These are phyloP conservation scores for Trametopsis cervina DNA, from an alignment of 768 basidiomycete genomes.

Conservation along the genomic window DNA sequence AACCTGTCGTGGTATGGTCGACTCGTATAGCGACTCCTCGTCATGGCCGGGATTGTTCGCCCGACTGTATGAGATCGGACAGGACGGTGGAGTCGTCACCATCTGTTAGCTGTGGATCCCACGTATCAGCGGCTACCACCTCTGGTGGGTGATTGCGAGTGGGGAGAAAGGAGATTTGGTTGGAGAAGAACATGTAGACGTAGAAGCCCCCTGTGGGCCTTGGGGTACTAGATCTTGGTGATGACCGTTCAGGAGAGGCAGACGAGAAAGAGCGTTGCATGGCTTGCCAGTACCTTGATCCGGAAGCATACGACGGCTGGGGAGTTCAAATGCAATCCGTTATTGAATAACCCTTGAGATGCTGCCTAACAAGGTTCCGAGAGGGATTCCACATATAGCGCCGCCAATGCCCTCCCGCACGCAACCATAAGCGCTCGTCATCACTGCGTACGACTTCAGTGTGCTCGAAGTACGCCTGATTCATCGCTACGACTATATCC, in stretches of 20 bases:
- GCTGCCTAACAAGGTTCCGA: slow-evolving; percentile 61
- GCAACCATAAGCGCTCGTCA: slow-evolving; percentile 57
- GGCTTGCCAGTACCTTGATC: slow-evolving; percentile 24
- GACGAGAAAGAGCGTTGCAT: slow-evolving; percentile 11
- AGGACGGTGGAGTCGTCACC: slow-evolving; percentile 65
- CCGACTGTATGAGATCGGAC: slow-evolving; percentile 66
- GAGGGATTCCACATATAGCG: slow-evolving; percentile 56
- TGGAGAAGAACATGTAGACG: slow-evolving; percentile 33
- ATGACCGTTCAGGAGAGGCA: not conserved
- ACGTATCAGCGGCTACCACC: not conserved
- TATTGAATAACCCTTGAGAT: slow-evolving; percentile 41
- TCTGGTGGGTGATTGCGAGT: not conserved
- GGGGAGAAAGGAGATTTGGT: slow-evolving; percentile 18
- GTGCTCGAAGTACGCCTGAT: slow-evolving; percentile 52
- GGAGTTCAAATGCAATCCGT: slow-evolving; percentile 24
- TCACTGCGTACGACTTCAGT: slow-evolving; percentile 39
- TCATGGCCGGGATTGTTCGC: slow-evolving; percentile 65
- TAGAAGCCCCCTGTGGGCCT: slow-evolving; percentile 16
- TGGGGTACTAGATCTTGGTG: not conserved
- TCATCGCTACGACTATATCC: slow-evolving; percentile 46
- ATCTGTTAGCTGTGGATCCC: slow-evolving; percentile 31
- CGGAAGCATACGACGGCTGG: slow-evolving; percentile 17
- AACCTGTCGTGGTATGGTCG: slow-evolving; percentile 31
- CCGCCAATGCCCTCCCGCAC: slow-evolving; percentile 64
- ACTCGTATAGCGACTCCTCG: slow-evolving; percentile 66